Conservation (phyloP, 345 rosid species). For the Murraya paniculata region DNA sequence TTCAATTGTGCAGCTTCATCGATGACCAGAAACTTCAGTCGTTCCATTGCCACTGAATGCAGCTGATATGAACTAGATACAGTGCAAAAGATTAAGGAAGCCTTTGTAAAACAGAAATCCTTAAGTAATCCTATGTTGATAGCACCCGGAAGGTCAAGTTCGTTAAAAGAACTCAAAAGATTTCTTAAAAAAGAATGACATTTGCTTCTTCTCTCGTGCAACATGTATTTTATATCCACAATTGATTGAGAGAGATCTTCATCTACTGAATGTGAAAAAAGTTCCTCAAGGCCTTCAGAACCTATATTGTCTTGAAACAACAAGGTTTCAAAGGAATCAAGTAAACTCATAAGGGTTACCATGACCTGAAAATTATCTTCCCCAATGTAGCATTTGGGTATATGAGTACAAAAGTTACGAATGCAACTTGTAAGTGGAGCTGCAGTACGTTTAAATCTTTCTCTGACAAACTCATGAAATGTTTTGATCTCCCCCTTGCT, state of each 20-base stretch:
- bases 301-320: background rate
- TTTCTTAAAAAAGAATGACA: background rate
- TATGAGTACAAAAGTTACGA: slow-evolving; percentile 27
- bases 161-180: background rate
- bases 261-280: background rate
- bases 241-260: background rate
- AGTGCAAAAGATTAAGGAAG: slow-evolving; percentile 44
- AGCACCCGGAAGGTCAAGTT: slow-evolving; percentile 14
- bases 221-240: background rate
- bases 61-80: slow-evolving; percentile 38
- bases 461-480: slow-evolving; percentile 19
- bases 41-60: slow-evolving; percentile 18
- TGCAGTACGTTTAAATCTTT: slow-evolving; percentile 9
- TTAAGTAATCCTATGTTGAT: background rate
- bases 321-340: background rate
- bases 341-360: background rate
- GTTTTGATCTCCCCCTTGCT: background rate
- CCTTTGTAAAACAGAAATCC: slow-evolving; percentile 34
- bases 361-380: slow-evolving; percentile 1
- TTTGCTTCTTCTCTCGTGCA: background rate
- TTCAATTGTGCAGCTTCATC: slow-evolving; percentile 67
- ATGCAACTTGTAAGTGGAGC: slow-evolving; percentile 26
- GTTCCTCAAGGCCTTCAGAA: background rate
- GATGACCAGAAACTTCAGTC: slow-evolving; percentile 41
- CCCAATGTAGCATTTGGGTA: slow-evolving; percentile 20